Conservation (phyloP, 176 grass and related monocot species). For the Areca catechu region DNA sequence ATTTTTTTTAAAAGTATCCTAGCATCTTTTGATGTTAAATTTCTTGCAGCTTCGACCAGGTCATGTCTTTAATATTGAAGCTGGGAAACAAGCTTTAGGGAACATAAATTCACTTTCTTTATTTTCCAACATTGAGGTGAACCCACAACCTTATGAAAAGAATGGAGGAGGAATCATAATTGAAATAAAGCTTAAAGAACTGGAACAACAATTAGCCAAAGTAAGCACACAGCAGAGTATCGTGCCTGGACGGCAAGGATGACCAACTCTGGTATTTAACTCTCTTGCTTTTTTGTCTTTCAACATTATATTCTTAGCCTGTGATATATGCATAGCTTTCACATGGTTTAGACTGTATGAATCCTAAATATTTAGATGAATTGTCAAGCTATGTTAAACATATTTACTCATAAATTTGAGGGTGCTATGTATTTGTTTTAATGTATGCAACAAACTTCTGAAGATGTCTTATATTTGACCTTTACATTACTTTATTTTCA, state of each 20-base stretch:
- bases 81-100: constrained; percentile 81
- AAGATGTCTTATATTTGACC: too few relatives aligned
- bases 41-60: constrained; percentile 71
- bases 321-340: too few relatives aligned
- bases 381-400: too few relatives aligned
- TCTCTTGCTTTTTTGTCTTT: background rate
- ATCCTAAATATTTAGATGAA: too few relatives aligned
- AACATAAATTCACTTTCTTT: constrained; percentile 91
- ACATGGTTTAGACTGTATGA: too few relatives aligned
- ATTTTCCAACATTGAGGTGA: constrained; percentile 92
- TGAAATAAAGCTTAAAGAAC: constrained; percentile 94
- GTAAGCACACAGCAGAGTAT: constrained; percentile 94
- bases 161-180: constrained; percentile 92
- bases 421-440: too few relatives aligned
- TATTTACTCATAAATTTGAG: too few relatives aligned
- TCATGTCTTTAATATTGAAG: constrained; percentile 93
- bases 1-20: background rate
- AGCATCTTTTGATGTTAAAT: constrained; percentile 2
- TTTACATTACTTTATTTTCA: too few relatives aligned
- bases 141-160: constrained; percentile 77
- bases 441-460: too few relatives aligned
- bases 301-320: too few relatives aligned
- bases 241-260: constrained; percentile 57
- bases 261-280: constrained; percentile 68
- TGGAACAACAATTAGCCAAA: constrained; percentile 84